These are phyloP conservation scores for Pyrenochaeta sp. DNA, from an alignment of 2,329 filamentous ascomycete genomes.

Conservation along the genomic window DNA sequence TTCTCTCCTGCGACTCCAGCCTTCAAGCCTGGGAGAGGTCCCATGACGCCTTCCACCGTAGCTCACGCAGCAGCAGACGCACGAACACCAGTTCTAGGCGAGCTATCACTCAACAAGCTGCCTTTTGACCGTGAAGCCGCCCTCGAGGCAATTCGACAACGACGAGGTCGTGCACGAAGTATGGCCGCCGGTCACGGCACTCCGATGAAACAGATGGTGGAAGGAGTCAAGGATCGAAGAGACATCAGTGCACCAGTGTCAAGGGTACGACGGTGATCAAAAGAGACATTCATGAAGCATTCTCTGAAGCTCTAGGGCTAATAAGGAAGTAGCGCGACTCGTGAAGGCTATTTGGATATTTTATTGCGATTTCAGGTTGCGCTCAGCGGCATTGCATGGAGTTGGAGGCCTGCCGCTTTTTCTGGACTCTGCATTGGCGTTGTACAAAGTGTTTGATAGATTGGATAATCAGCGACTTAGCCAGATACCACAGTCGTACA, in stretches of 20 bases:
- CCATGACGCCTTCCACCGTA: conserved; percentile 47
- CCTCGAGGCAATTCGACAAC: conserved; percentile 76
- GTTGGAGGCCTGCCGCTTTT: conserved; percentile 31
- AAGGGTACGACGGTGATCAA: conserved; percentile 31
- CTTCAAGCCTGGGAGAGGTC: conserved; percentile 33
- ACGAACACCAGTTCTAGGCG: conserved; percentile 41
- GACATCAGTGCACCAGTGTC: conserved; percentile 58
- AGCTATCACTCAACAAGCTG: conserved; percentile 44
- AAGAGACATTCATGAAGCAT: neutral
- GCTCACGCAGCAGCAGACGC: conserved; percentile 43
- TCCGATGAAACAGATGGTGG: conserved; percentile 66
- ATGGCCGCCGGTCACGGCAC: conserved; percentile 70
- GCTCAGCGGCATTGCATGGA: conserved; percentile 46
- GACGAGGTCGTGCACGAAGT: conserved; percentile 74
- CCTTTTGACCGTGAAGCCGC: conserved; percentile 71
- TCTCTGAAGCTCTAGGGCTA: conserved; percentile 3
- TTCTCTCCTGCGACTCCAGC: conserved; percentile 53
- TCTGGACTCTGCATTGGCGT: conserved; percentile 13
- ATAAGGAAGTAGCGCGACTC: conserved; percentile 15
- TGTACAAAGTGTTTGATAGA: conserved; percentile 11
- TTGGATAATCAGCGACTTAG: conserved; percentile 19
- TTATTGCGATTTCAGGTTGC: conserved; percentile 23
- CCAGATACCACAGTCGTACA: conserved; percentile 36
- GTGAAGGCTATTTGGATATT: conserved; percentile 7
- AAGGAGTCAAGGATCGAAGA: conserved; percentile 56